Base-by-base conservation (phyloP, 116 monocot species). In the Zostera marina region DNA sequence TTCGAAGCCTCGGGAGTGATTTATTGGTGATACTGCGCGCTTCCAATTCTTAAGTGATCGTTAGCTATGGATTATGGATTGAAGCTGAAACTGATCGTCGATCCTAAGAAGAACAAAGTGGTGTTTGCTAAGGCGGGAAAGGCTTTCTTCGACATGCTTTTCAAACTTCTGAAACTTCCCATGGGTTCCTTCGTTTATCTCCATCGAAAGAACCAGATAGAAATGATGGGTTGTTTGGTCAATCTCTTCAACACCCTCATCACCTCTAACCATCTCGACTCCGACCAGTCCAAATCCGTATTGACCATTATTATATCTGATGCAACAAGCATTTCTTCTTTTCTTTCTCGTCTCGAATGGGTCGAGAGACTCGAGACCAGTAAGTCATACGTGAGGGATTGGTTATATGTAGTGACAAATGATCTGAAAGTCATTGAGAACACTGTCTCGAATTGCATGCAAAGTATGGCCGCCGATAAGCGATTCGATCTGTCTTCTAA, bases 121-220 rank as follows among this genome's bases (percentile, higher is more conserved):
- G 14, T 67, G 21, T 51, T 63, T 9, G 73, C 73, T 1, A 63
- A 73, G 17, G 44, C 62, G 1, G 56, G 15, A 21, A 63, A 49
- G 13, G 45, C 63, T 1, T 67, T 73, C 40, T 67, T 73, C 3
- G 73, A 73, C 46, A 23, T 53, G 3, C 66, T 73, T 16, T 40
- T 73, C 19, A 66, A 66, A 26, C 60, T 66, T 16, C 45, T 73
- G 13, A 68, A 67, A 4, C 56, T 73, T 32, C 73, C 67, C 10
- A 10, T 67, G 0, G 73, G 61, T 47, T 66, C 65, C 11, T 8
- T 73, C 47, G 51, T 63, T 38, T 12, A 61, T 1, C 61, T 67
- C 14, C 25, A 61, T 0, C 14, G 25, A 11, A 12, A 22, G 0
- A 9, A 22, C 14, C 0, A 15, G 1, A 16, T 66, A 1, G 48